A percentile compares a stretch with the other conserved stretches of the same genome.
phyloP scores from a whole-genome alignment of 2,329 filamentous ascomycete species.

The Colletotrichum sp. region DNA sequence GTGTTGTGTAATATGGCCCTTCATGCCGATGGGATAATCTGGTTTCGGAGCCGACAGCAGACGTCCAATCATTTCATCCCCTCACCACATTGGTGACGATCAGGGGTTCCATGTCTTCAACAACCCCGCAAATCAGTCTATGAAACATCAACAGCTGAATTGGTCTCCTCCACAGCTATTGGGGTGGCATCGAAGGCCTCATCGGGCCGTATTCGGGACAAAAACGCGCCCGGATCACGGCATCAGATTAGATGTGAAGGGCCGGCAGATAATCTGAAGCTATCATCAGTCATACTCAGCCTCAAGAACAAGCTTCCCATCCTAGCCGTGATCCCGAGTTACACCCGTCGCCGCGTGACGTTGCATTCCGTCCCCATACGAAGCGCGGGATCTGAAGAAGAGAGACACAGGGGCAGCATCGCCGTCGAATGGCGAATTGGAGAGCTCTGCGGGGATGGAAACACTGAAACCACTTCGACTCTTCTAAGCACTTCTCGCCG shows the following conservation, averaged over 20 bases:
- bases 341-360: neutral
- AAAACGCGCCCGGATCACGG: neutral
- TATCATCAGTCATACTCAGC: neutral
- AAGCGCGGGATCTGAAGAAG: neutral
- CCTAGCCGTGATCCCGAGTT: neutral
- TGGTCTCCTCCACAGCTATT: neutral
- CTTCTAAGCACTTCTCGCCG: neutral
- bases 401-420: neutral
- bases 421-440: neutral
- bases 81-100: neutral
- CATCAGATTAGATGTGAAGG: neutral
- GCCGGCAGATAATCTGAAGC: neutral
- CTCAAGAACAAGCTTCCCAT: neutral
- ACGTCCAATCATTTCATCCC: neutral
- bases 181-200: neutral
- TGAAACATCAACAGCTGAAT: neutral
- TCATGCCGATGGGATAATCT: neutral
- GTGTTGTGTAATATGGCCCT: neutral
- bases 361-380: neutral
- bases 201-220: neutral
- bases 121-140: neutral
- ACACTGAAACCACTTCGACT: neutral
- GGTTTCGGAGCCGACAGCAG: neutral
- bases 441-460: neutral
- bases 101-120: neutral